A percentile compares a stretch with the other conserved stretches of the same genome.
Conservation (phyloP, 192 early-diverging fungal species). For the Phycomyces nitens region DNA sequence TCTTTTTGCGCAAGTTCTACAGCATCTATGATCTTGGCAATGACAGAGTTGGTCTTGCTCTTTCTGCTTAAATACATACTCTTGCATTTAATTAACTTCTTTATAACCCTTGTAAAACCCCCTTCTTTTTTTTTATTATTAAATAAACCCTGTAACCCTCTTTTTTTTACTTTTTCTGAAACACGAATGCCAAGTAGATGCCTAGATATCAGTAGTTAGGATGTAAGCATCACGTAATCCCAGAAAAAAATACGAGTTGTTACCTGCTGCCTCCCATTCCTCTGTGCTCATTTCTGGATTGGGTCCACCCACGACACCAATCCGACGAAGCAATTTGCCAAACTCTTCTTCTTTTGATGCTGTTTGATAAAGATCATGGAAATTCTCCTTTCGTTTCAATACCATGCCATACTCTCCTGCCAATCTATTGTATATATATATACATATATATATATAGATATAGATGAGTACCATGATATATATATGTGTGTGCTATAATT, state of each 20-base stretch:
- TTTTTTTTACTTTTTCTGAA: conserved; percentile 47
- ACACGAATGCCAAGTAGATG: conserved; percentile 71
- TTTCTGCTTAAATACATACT: conserved; percentile 10
- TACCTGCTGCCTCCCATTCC: conserved; percentile 92
- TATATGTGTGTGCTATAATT: background rate
- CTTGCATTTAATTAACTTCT: background rate
- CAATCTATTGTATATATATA: conserved; percentile 45
- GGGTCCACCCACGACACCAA: conserved; percentile 76
- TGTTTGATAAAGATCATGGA: conserved; percentile 80
- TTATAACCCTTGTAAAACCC: background rate
- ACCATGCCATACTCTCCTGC: conserved; percentile 81
- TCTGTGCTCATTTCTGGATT: conserved; percentile 65
- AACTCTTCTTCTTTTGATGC: conserved; percentile 51
- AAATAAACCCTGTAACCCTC: background rate
- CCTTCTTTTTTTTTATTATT: no score
- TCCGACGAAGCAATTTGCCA: conserved; percentile 65
- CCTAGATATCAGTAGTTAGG: conserved; percentile 25
- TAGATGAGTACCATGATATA: no score
- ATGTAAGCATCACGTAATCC: background rate
- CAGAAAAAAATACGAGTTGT: no score
- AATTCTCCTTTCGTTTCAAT: conserved; percentile 67
- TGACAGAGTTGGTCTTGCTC: conserved; percentile 65
- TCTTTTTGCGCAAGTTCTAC: conserved; percentile 81
- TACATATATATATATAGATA: no score
- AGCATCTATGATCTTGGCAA: conserved; percentile 70